Conservation (phyloP, 371 early-diverging fungal species). For the Mucor mucedo region DNA sequence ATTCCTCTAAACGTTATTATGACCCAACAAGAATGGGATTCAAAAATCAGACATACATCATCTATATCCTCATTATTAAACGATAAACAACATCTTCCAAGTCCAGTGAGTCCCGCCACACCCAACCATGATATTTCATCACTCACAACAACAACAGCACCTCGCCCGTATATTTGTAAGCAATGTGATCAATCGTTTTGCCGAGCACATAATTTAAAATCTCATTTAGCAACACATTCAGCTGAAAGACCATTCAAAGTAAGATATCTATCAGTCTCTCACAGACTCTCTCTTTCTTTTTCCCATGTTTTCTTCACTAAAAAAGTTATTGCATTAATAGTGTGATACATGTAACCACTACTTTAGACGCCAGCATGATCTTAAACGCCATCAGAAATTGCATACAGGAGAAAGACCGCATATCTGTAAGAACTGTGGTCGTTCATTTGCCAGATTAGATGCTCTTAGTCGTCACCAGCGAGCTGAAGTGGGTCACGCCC, state of each 20-base stretch:
- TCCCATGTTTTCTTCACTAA: not conserved
- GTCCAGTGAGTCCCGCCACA: not conserved
- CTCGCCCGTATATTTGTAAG: slow-evolving; percentile 24
- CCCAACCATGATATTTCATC: no score
- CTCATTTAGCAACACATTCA: slow-evolving; percentile 56
- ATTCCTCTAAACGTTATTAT: not conserved
- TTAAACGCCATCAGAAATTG: slow-evolving; percentile 74
- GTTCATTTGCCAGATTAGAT: slow-evolving; percentile 71
- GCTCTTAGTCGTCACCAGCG: slow-evolving; percentile 73
- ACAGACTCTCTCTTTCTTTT: no score
- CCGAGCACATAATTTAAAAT: slow-evolving; percentile 50
- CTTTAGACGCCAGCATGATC: slow-evolving; percentile 75
- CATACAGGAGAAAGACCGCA: slow-evolving; percentile 80
- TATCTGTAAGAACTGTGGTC: slow-evolving; percentile 47
- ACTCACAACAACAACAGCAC: not conserved
- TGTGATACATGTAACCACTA: slow-evolving; percentile 44
- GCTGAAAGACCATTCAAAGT: slow-evolving; percentile 46
- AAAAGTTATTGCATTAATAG: slow-evolving; percentile 22
- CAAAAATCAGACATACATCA: not conserved
- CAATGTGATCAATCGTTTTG: slow-evolving; percentile 49
- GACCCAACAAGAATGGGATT: not conserved
- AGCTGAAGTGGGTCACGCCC: not conserved
- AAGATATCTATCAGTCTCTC: not conserved
- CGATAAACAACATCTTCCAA: not conserved
- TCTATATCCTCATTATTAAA: not conserved